phyloP scores from a whole-genome alignment of 495 filamentous ascomycete species.

The Xylaria sp. region DNA sequence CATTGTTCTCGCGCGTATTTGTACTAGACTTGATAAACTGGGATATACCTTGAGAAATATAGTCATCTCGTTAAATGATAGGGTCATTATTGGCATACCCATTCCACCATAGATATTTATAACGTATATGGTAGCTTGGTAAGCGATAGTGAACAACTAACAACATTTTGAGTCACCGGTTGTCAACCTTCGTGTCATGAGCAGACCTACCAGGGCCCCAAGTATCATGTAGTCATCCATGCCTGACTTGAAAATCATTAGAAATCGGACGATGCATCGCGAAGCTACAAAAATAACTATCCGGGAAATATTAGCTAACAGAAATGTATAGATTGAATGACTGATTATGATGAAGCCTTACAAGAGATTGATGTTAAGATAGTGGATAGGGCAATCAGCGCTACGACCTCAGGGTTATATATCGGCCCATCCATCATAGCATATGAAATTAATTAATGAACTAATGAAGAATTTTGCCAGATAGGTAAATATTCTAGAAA shows the following conservation, averaged over 20 bases:
- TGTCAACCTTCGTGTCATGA: background rate
- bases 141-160: slow-evolving; percentile 45
- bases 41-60: slow-evolving; percentile 42
- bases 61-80: slow-evolving; percentile 41
- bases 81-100: slow-evolving; percentile 40
- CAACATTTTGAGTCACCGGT: slow-evolving; percentile 5
- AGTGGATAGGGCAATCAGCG: slow-evolving; percentile 28
- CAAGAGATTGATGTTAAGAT: slow-evolving; percentile 33
- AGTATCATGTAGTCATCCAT: slow-evolving; percentile 47
- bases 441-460: background rate
- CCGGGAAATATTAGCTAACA: background rate
- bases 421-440: slow-evolving; percentile 2
- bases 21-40: background rate
- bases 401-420: slow-evolving; percentile 12
- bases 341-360: slow-evolving; percentile 22
- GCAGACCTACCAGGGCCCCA: slow-evolving; percentile 37
- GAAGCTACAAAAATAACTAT: slow-evolving; percentile 40
- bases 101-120: slow-evolving; percentile 37
- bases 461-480: background rate
- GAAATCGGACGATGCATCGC: slow-evolving; percentile 38
- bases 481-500: background rate
- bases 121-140: slow-evolving; percentile 43
- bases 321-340: background rate
- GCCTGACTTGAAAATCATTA: slow-evolving; percentile 40
- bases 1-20: background rate